phyloP scores from a whole-genome alignment of 2,329 filamentous ascomycete species.

The Cordyceps tenuipes region DNA sequence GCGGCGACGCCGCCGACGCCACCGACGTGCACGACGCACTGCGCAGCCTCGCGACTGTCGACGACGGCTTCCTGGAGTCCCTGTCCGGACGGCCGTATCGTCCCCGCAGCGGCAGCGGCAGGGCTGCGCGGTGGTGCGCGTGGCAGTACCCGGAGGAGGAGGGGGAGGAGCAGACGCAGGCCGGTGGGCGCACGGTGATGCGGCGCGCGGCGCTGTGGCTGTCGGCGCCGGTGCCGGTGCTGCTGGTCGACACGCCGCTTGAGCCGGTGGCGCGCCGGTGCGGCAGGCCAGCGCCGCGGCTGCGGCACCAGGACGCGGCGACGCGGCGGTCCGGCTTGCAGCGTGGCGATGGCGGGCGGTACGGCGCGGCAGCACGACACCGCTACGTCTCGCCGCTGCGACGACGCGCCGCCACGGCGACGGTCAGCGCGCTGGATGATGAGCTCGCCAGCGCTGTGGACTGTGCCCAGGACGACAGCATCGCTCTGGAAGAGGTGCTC shows the following conservation, averaged over 20 bases:
- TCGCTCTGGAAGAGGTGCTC: constrained; percentile 6
- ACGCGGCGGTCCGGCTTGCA: constrained; percentile 2
- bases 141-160: constrained; percentile 13
- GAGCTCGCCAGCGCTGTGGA: neutral
- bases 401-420: neutral
- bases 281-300: neutral
- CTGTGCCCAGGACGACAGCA: neutral
- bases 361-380: neutral
- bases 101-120: neutral
- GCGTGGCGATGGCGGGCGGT: neutral
- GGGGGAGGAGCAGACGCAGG: neutral
- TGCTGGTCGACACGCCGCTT: neutral
- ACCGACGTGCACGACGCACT: neutral
- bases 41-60: constrained; percentile 5
- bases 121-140: constrained; percentile 8
- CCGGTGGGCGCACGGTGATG: neutral
- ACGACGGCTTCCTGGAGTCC: constrained; percentile 11
- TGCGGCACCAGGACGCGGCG: constrained; percentile 12
- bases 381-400: neutral
- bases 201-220: neutral
- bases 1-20: neutral
- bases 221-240: constrained; percentile 1
- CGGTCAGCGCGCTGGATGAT: neutral
- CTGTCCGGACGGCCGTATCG: constrained; percentile 3
- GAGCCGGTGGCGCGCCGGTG: neutral